A percentile compares a stretch with the other conserved stretches of the same genome.
Conservation (phyloP, 352 stramenopile genomes). For the Phytophthora kernoviae region DNA sequence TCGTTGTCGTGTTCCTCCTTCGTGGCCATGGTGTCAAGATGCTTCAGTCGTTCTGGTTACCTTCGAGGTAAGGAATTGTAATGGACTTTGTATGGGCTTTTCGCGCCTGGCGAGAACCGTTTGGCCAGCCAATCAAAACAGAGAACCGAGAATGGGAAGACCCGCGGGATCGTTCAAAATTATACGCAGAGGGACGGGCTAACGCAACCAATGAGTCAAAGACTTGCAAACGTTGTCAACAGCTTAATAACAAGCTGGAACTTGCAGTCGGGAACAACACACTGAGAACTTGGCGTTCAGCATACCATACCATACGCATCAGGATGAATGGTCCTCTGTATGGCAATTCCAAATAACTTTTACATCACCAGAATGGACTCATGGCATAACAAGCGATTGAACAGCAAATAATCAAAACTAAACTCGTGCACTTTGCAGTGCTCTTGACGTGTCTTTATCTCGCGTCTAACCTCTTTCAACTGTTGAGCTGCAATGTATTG, state of each 20-base stretch:
- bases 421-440: constrained; percentile 1
- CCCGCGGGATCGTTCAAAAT: no score
- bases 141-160: neutral
- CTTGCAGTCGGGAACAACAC: neutral
- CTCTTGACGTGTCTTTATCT: neutral
- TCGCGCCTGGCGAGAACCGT: neutral
- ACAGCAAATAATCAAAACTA: neutral
- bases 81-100: constrained; percentile 17
- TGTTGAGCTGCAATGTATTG: no score
- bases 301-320: no score
- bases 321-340: no score
- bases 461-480: neutral
- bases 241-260: no score
- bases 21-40: constrained; percentile 58
- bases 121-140: neutral
- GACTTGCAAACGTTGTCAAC: no score
- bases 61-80: no score
- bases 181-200: no score
- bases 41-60: constrained; percentile 7
- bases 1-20: constrained; percentile 89
- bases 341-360: no score
- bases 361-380: neutral
- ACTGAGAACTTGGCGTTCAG: neutral
- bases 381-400: neutral
- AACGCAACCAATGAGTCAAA: no score